These are phyloP conservation scores for Cornus kousa DNA, from an alignment of 148 eudicot species.

Conservation along the genomic window DNA sequence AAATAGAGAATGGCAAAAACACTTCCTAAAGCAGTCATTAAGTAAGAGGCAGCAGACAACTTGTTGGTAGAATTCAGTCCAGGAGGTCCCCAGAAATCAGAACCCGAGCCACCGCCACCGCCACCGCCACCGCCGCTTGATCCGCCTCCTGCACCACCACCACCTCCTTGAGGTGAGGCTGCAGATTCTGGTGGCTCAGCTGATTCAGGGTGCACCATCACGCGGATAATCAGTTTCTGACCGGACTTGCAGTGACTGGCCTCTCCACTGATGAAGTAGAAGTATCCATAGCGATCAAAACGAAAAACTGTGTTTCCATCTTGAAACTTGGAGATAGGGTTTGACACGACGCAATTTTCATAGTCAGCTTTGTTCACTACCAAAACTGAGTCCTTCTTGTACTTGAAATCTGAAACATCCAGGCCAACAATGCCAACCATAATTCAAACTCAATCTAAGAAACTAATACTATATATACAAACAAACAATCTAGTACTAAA, in stretches of 20 bases:
- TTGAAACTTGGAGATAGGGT: slow-evolving; percentile 43
- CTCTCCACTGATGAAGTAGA: slow-evolving; percentile 71
- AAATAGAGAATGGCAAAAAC: neutral
- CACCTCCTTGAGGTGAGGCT: slow-evolving; percentile 16
- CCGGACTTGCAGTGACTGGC: slow-evolving; percentile 57
- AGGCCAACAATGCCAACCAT: neutral
- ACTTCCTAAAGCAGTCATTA: neutral
- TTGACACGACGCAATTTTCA: slow-evolving; percentile 34
- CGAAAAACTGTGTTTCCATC: slow-evolving; percentile 55
- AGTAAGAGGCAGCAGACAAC: neutral
- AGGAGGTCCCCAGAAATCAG: slow-evolving; percentile 35
- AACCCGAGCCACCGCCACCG: slow-evolving; percentile 21
- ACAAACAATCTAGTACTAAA: no score
- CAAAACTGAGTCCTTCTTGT: slow-evolving; percentile 62
- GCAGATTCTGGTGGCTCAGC: slow-evolving; percentile 21
- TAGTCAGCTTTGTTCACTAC: slow-evolving; percentile 48
- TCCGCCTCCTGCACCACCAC: neutral
- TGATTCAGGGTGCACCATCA: slow-evolving; percentile 46
- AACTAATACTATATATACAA: no score
- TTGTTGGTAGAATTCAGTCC: slow-evolving; percentile 27
- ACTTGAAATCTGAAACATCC: slow-evolving; percentile 57
- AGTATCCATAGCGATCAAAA: slow-evolving; percentile 56
- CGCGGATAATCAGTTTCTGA: slow-evolving; percentile 61
- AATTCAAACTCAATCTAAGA: no score
- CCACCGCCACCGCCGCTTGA: slow-evolving; percentile 19